Evolutionary conservation across 495 filamentous ascomycete species (phyloP).

Genomic region (Chaetomium tenue): DNA sequence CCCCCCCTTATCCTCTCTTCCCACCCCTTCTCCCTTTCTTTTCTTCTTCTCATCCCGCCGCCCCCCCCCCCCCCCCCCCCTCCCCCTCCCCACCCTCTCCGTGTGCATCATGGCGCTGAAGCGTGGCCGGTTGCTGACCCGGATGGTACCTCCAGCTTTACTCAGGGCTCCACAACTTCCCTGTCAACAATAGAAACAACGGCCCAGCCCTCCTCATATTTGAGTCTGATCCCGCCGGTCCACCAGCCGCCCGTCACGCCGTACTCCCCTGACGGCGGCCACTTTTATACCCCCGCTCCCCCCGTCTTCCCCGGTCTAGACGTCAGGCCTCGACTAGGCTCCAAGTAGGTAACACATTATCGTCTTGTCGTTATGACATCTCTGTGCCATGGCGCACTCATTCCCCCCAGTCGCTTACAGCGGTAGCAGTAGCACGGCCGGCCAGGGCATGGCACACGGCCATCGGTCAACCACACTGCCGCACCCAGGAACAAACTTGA

Average conservation of each 20-base stretch:
- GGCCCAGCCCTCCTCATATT: slow-evolving; percentile 45
- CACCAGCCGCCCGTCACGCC: slow-evolving; percentile 44
- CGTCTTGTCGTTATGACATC: slow-evolving; percentile 19
- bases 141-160: slow-evolving; percentile 41
- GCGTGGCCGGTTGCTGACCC: slow-evolving; percentile 39
- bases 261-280: slow-evolving; percentile 46
- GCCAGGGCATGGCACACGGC: slow-evolving; percentile 57
- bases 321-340: slow-evolving; percentile 51
- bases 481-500: slow-evolving; percentile 47
- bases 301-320: slow-evolving; percentile 47
- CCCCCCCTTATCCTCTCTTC: neutral
- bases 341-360: slow-evolving; percentile 46
- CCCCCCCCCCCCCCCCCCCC: slow-evolving; percentile 13
- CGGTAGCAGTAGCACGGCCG: slow-evolving; percentile 46
- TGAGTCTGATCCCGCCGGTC: slow-evolving; percentile 46
- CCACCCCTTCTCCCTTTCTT: neutral
- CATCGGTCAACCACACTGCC: slow-evolving; percentile 51
- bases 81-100: slow-evolving; percentile 6
- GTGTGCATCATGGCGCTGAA: slow-evolving; percentile 28
- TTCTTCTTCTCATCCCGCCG: slow-evolving; percentile 1
- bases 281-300: slow-evolving; percentile 46
- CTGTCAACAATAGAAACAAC: slow-evolving; percentile 49
- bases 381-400: slow-evolving; percentile 32
- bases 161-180: slow-evolving; percentile 45
- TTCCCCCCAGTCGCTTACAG: slow-evolving; percentile 41